Evolutionary conservation across 768 basidiomycete species (phyloP).

Genomic region (Leccinum uliginosum): DNA sequence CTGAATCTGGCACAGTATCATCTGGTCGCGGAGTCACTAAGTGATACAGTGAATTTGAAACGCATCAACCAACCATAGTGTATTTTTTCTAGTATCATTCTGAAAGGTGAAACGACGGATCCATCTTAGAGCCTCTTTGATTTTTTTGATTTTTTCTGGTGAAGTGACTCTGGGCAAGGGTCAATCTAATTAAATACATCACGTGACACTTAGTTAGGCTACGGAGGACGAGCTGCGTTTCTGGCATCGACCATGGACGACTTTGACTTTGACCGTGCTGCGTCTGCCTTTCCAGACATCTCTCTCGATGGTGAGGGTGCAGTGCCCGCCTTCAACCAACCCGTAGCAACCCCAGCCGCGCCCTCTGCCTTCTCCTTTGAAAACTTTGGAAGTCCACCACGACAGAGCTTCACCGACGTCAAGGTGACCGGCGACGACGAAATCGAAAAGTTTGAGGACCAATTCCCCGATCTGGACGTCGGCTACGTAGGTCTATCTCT

Average conservation of each 20-base stretch:
- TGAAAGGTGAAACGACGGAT: too few relatives aligned
- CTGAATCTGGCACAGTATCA: too few relatives aligned
- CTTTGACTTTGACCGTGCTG: conserved; percentile 80
- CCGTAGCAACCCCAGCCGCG: conserved; percentile 28
- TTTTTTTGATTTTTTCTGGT: too few relatives aligned
- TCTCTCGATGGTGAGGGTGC: conserved; percentile 65
- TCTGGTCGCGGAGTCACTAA: too few relatives aligned
- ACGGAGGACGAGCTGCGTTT: background rate
- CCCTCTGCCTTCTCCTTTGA: conserved; percentile 60
- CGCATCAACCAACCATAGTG: too few relatives aligned
- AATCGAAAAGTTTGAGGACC: conserved; percentile 78
- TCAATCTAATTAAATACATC: background rate
- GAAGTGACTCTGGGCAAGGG: too few relatives aligned
- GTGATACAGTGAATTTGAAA: too few relatives aligned
- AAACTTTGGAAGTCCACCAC: conserved; percentile 52
- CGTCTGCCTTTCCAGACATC: conserved; percentile 82
- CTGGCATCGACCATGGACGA: conserved; percentile 27
- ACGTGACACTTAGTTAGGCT: conserved; percentile 9
- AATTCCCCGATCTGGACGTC: conserved; percentile 78
- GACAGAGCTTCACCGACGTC: conserved; percentile 46
- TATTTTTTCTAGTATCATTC: too few relatives aligned
- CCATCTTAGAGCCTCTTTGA: too few relatives aligned
- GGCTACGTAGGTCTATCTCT: conserved; percentile 31
- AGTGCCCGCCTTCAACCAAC: conserved; percentile 38
- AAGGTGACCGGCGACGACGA: conserved; percentile 84